Evolutionary conservation across 202 grass and related monocot genomes (phyloP).

Genomic region (Alloteropsis angusta): DNA sequence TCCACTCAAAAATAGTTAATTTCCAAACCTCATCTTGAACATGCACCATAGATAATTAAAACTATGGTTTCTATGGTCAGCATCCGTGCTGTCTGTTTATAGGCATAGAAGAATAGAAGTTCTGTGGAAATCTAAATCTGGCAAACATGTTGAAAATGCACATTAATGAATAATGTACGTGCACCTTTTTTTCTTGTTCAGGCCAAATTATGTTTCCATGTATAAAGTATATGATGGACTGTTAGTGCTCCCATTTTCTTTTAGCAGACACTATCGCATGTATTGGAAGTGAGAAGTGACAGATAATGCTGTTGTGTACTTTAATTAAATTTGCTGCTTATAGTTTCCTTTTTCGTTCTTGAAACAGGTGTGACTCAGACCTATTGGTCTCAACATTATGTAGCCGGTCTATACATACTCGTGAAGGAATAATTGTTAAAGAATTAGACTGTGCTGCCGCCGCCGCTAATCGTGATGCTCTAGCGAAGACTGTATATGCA

Average conservation of each 20-base stretch:
- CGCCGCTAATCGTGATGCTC: slow-evolving; percentile 77
- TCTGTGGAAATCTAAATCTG: neutral
- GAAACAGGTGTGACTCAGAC: slow-evolving; percentile 70
- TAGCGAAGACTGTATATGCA: slow-evolving; percentile 92
- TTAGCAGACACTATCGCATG: neutral
- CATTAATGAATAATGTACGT: neutral
- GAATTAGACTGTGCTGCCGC: slow-evolving; percentile 76
- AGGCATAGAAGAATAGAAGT: neutral
- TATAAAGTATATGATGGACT: neutral
- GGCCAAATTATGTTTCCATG: neutral
- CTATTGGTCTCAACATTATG: slow-evolving; percentile 75
- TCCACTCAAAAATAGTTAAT: neutral
- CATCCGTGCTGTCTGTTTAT: neutral
- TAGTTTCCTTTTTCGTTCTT: slow-evolving; percentile 21
- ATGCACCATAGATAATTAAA: neutral
- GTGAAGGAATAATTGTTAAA: slow-evolving; percentile 88
- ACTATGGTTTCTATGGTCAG: neutral
- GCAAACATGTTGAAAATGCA: neutral
- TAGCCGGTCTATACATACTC: slow-evolving; percentile 85
- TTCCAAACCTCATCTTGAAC: neutral
- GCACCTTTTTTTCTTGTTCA: neutral
- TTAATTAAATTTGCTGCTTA: slow-evolving; percentile 18
- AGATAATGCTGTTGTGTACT: neutral
- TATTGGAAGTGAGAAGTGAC: neutral
- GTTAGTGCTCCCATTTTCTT: neutral